Evolutionary conservation across 108 stramenopile species (phyloP).

Genomic region (Nannochloropsis salina): DNA sequence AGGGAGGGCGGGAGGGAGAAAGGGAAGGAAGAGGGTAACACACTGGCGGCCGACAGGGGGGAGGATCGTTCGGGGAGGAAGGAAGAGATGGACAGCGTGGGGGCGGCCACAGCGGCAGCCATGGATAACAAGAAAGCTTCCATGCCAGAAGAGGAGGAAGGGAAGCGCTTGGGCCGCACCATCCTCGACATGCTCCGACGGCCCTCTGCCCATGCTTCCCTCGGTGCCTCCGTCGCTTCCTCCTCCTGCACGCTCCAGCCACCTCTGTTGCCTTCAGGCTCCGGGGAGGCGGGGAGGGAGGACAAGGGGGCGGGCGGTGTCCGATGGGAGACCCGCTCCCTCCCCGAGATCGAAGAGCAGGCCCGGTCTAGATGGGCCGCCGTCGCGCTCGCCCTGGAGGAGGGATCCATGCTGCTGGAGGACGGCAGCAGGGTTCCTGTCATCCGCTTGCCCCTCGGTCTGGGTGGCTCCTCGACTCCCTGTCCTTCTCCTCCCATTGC

Average conservation of each 20-base stretch:
- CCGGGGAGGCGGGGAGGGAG: not conserved
- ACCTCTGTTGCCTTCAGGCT: not conserved
- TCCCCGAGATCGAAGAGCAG: not conserved
- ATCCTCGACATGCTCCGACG: not conserved
- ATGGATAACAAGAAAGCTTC: not conserved
- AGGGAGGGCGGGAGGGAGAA: too few species aligned
- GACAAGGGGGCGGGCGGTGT: not conserved
- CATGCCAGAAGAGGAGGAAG: not conserved
- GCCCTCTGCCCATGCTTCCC: not conserved
- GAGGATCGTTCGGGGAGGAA: not conserved
- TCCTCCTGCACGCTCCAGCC: not conserved
- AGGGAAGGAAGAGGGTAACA: too few species aligned
- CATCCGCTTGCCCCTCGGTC: not conserved
- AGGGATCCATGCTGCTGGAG: not conserved
- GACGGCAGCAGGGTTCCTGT: not conserved
- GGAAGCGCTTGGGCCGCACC: not conserved
- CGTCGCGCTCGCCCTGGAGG: not conserved
- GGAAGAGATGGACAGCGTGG: not conserved
- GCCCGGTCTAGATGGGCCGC: not conserved
- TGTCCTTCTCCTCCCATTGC: not conserved
- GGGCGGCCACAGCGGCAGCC: not conserved
- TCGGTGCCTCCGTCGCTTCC: not conserved
- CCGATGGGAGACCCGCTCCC: not conserved
- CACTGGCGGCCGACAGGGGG: too few species aligned
- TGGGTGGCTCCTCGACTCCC: not conserved